Base-by-base conservation (phyloP, 306 rosid species). In the Hippophae rhamnoides region DNA sequence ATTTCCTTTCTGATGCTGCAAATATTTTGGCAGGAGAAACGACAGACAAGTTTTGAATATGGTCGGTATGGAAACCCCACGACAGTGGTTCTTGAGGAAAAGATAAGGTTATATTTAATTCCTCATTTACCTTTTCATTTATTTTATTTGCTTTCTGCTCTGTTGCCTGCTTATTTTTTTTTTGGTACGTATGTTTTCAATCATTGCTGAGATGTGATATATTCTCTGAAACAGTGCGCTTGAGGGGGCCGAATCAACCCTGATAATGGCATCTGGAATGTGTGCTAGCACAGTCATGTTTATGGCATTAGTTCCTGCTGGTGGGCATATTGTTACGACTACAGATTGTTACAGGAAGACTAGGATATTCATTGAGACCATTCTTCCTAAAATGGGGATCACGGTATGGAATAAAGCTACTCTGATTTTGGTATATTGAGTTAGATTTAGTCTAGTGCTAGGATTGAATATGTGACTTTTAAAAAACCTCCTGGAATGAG, bases 61-160 rank as follows among this genome's bases (percentile, higher is more conserved):
- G 98, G 96, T 51, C 95, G 98, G 50, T 90, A 90, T 73, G 98
- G 98, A 54, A 90, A 87, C 70, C 98, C 96, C 1, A 90, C 98
- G 0, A 90, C 96, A 0, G 86, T 81, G 44, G 98, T 90, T 76
- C 61, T 72, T 5, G 98, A 90, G 84, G 87, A 85, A 79, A 90
- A 90, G 85, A 81, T 90, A 74, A 90, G 98, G 98, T 88, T 73
- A 41, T 61, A 11, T 46, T 47, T 72, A 43, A 50, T 65, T 48
- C 42, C n/a, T 38, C 55, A 14, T 6, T 60, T 52, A 40, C 41
- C 56, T 40, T 41, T 49, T 23, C 61, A 10, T 47, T 42, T 44
- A 69, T 31, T 31, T 31, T 31, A 2, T 2, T 31, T 31, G 38
- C 38, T 31, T 31, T 31, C 5, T 31, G 56, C 64, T 54, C 3